phyloP scores from a whole-genome alignment of 768 basidiomycete genomes.

The Pulveroboletus sp. region DNA sequence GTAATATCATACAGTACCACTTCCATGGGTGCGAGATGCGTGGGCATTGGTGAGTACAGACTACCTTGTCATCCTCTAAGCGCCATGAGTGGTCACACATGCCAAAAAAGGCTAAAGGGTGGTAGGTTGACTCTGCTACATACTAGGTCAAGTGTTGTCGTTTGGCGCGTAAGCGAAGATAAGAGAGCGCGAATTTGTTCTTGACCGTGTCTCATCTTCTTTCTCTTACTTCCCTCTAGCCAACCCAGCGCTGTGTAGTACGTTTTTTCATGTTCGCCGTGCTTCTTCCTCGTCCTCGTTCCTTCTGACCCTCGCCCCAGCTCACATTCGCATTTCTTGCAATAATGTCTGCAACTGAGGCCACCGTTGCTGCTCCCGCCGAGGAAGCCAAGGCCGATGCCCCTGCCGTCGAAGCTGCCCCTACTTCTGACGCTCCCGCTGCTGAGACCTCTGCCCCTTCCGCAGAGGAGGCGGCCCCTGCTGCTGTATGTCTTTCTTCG shows the following conservation, averaged over 20 bases:
- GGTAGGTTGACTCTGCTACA: conserved; percentile 11
- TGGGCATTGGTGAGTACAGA: too few species aligned
- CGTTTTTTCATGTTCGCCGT: conserved; percentile 47
- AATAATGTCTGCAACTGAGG: conserved; percentile 85
- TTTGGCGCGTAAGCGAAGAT: conserved; percentile 41
- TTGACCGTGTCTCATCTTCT: conserved; percentile 43
- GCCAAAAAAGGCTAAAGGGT: conserved; percentile 2
- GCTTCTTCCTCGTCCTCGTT: background rate
- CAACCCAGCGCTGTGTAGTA: conserved; percentile 53
- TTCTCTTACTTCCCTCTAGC: conserved; percentile 57
- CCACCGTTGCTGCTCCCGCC: conserved; percentile 43
- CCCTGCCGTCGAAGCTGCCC: conserved; percentile 29
- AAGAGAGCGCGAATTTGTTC: conserved; percentile 37
- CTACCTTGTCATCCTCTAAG: background rate
- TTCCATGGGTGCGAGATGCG: too few species aligned
- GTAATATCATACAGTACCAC: too few species aligned
- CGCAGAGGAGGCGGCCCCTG: conserved; percentile 32
- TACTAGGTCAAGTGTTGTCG: conserved; percentile 36
- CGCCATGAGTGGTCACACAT: conserved; percentile 9
- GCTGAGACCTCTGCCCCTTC: conserved; percentile 25
- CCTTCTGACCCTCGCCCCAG: conserved; percentile 30
- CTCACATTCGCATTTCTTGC: conserved; percentile 54
- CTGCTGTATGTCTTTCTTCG: conserved; percentile 30
- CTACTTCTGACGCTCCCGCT: conserved; percentile 29
- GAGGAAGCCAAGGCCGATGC: conserved; percentile 53